Percentiles rank a stretch among this genome's conserved stretches.
phyloP scores from a whole-genome alignment of 108 stramenopile species.

The Pseudonitzschia delicatissima region DNA sequence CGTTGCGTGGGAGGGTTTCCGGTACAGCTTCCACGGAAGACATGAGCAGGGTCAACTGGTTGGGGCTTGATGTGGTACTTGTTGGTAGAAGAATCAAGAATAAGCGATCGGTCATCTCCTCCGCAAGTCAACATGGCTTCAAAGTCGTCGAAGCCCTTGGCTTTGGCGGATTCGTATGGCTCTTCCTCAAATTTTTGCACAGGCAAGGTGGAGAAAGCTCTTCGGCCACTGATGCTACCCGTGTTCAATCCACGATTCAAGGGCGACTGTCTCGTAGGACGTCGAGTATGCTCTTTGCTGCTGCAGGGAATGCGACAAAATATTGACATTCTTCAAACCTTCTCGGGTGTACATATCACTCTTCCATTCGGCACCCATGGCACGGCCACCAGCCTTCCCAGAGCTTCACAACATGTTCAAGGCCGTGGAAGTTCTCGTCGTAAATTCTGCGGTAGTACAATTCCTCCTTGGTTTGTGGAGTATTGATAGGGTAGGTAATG shows the following conservation, averaged over 20 bases:
- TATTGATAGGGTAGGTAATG: constrained; percentile 54
- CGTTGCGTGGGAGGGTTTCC: constrained; percentile 63
- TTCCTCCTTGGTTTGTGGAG: constrained; percentile 82
- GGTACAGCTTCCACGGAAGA: constrained; percentile 75
- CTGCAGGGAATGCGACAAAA: constrained; percentile 60
- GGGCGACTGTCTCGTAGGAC: neutral
- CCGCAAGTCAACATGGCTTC: constrained; percentile 57
- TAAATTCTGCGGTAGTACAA: constrained; percentile 67
- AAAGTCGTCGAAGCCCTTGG: constrained; percentile 45
- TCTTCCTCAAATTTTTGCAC: constrained; percentile 29
- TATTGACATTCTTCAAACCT: constrained; percentile 54
- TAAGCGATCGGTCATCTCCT: constrained; percentile 58
- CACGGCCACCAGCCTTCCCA: constrained; percentile 77
- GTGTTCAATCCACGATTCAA: neutral
- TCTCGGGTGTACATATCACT: constrained; percentile 67
- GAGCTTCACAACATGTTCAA: constrained; percentile 62
- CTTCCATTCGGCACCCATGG: constrained; percentile 70
- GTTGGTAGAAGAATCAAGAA: constrained; percentile 43
- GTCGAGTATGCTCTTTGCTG: constrained; percentile 34
- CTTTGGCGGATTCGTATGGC: constrained; percentile 36
- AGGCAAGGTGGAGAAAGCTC: constrained; percentile 28
- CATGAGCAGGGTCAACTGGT: constrained; percentile 39
- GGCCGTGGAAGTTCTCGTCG: constrained; percentile 62
- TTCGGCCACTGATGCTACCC: neutral
- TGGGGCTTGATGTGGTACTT: constrained; percentile 65